Percentiles rank a stretch among this genome's conserved stretches.
phyloP scores from a whole-genome alignment of 331 rosid genomes.

The Prunus yedoensis region DNA sequence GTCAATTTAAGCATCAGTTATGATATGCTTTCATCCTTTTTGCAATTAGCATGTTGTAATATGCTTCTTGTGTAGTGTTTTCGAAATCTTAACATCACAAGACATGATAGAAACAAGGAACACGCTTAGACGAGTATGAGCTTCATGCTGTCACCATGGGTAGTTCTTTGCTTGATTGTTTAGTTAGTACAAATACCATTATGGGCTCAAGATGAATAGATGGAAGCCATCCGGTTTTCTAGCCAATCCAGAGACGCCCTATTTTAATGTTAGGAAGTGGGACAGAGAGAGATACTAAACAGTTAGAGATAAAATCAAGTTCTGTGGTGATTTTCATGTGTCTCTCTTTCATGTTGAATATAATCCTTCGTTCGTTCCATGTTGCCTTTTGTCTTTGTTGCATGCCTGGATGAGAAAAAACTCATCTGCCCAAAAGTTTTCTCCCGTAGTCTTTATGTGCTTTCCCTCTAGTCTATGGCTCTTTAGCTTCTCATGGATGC shows the following conservation, averaged over 20 bases:
- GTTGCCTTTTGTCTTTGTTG: neutral
- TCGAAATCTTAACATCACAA: neutral
- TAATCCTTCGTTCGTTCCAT: neutral
- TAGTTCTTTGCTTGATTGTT: neutral
- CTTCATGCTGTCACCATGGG: neutral
- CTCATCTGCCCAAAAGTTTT: neutral
- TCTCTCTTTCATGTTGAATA: neutral
- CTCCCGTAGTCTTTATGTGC: neutral
- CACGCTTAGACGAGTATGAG: neutral
- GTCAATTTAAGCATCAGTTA: neutral
- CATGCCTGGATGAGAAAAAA: neutral
- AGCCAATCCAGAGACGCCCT: neutral
- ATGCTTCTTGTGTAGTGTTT: neutral
- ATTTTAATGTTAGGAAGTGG: neutral
- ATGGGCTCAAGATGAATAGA: neutral
- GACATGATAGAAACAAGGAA: neutral
- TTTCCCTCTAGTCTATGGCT: neutral
- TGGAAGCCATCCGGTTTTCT: neutral
- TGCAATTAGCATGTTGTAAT: constrained; percentile 13
- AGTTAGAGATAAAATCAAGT: neutral
- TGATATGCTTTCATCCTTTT: constrained; percentile 25
- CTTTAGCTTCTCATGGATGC: neutral
- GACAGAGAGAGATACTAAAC: neutral
- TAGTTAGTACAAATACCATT: neutral
- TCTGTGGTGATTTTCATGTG: neutral